Evolutionary conservation across 108 stramenopile species (phyloP).

Genomic region (Aurantiochytrium sp.): DNA sequence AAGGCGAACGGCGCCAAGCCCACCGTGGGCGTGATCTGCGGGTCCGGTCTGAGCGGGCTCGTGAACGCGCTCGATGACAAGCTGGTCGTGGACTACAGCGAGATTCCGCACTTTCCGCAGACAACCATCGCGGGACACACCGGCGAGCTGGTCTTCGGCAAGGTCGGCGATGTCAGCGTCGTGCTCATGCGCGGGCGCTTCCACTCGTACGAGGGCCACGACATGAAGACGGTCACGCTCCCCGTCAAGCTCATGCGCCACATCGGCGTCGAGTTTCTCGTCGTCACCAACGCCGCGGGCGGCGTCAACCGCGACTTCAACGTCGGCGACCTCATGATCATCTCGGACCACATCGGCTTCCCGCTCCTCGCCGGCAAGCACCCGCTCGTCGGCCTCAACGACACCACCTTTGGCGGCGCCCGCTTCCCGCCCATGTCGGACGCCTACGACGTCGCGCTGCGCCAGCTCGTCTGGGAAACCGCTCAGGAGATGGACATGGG

Average conservation of each 20-base stretch:
- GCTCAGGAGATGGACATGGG: conserved; percentile 56
- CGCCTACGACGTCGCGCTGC: conserved; percentile 61
- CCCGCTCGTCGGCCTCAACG: conserved; percentile 78
- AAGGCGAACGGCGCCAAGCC: background rate
- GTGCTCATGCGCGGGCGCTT: conserved; percentile 84
- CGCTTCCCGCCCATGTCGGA: conserved; percentile 77
- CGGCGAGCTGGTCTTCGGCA: conserved; percentile 80
- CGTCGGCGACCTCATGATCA: conserved; percentile 79
- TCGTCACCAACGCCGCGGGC: conserved; percentile 87
- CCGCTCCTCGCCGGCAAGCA: conserved; percentile 72
- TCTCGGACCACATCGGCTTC: conserved; percentile 78
- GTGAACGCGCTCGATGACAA: conserved; percentile 59
- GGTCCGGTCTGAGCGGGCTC: conserved; percentile 74
- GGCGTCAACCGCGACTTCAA: conserved; percentile 68
- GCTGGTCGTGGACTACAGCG: conserved; percentile 50
- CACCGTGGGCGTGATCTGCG: conserved; percentile 76
- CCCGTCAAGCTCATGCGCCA: conserved; percentile 54
- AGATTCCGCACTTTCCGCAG: conserved; percentile 76
- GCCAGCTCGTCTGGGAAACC: conserved; percentile 51
- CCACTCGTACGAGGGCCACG: conserved; percentile 87
- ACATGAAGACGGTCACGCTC: conserved; percentile 72
- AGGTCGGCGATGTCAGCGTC: conserved; percentile 55
- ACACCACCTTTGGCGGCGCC: conserved; percentile 71
- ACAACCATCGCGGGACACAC: conserved; percentile 77
- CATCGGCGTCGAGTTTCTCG: conserved; percentile 67